Evolutionary conservation across 192 early-diverging fungal species (phyloP), one percentile per base, ranked within the genome.

Genomic region (Umbelopsis isabellina): DNA sequence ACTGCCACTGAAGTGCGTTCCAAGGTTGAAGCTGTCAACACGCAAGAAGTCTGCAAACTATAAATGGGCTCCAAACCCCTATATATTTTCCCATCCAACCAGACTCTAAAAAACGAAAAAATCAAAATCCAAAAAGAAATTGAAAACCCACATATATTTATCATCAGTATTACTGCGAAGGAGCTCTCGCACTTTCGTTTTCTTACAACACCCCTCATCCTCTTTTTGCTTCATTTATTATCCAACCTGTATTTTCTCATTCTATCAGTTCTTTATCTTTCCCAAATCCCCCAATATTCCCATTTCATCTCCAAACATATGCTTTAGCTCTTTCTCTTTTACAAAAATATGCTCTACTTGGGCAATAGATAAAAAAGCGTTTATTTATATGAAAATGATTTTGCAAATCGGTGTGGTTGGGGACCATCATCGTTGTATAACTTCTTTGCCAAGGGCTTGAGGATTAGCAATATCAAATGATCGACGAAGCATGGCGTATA

Each of bases 401-500:
- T 23, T 52, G 25, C 1, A 8, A 30, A 27, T 30, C 4, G 0
- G 23, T 30, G 25, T 27, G 25, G 10, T 6, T 30, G 55, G 25
- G 55, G 27, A 3, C 48, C 48, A 41, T 72, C 72, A 79, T 35
- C 72, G 67, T 37, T 79, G 82, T n/a, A 79, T 80, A 2, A 90
- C 71, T 46, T 86, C 49, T 69, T 75, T 83, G 20, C 75, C 72
- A 58, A 89, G 70, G n/a, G 81, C 75, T 45, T 79, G 84, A 16
- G 84, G 83, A 75, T 86, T 72, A n/a, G 72, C 70, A 7, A 88
- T 78, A 68, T 99, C 96, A 80, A 94, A 93, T 35, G 94, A 90
- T 6, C 96, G 82, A 48, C 91, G 79, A 3, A 92, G 76, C 72
- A 85, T 82, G 12, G 96, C 91, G 67, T 80, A 88, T n/a, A 88